Evolutionary conservation across 495 filamentous ascomycete genomes (phyloP).

Genomic region (Filosporella fistucella): DNA sequence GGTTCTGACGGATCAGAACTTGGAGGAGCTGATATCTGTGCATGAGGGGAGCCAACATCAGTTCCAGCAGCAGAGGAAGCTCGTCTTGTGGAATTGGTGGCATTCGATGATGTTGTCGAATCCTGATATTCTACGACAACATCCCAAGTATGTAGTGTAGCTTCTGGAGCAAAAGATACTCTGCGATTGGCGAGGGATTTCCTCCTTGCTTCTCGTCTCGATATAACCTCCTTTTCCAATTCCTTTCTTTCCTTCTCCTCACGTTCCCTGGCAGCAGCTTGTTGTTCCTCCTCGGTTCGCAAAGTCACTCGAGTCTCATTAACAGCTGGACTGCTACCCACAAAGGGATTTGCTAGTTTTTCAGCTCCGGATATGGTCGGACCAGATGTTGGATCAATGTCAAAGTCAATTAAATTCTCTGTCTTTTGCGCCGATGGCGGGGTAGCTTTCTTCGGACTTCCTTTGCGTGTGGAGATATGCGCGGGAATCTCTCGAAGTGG

Average conservation of each 20-base stretch:
- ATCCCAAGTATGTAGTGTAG: conserved; percentile 96
- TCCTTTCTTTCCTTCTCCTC: conserved; percentile 66
- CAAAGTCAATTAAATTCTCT: conserved; percentile 19
- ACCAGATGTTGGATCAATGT: conserved; percentile 18
- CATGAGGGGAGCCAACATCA: conserved; percentile 33
- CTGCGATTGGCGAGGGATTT: conserved; percentile 91
- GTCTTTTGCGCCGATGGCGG: conserved; percentile 18
- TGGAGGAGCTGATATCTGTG: conserved; percentile 28
- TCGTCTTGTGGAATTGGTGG: conserved; percentile 64
- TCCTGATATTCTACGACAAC: conserved; percentile 87
- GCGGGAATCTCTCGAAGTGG: conserved; percentile 57
- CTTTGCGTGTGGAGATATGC: conserved; percentile 18
- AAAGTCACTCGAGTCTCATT: conserved; percentile 44
- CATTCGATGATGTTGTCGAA: conserved; percentile 77
- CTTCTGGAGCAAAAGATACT: conserved; percentile 96
- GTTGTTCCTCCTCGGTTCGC: conserved; percentile 73
- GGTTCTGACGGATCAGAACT: conserved; percentile 51
- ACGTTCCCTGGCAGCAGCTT: conserved; percentile 67
- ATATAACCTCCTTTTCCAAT: conserved; percentile 64
- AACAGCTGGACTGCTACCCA: conserved; percentile 33
- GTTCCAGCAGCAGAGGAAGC: conserved; percentile 53
- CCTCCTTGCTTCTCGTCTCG: conserved; percentile 76
- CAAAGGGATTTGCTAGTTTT: conserved; percentile 47
- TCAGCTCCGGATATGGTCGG: conserved; percentile 29
- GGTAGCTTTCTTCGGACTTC: conserved; percentile 27